A percentile compares a stretch with the other conserved stretches of the same genome.
Conservation (phyloP, 768 basidiomycete species). For the Naganishia antarctica region DNA sequence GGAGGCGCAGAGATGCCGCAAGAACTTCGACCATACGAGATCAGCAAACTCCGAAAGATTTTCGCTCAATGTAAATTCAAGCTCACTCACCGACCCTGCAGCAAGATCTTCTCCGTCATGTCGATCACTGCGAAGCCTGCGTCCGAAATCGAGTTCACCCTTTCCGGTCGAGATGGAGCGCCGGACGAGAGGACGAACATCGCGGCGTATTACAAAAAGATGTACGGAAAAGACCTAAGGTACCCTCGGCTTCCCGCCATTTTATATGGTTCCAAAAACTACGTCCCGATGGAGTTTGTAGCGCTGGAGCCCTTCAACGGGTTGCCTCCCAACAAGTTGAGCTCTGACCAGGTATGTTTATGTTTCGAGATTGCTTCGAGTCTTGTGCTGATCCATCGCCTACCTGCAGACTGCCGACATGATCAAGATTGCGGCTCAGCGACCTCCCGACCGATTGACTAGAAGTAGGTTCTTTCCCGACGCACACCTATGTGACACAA, state of each 20-base stretch:
- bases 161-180: slow-evolving; percentile 36
- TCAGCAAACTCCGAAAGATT: slow-evolving; percentile 39
- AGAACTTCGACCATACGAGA: slow-evolving; percentile 20
- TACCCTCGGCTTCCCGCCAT: slow-evolving; percentile 40
- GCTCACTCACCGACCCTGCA: slow-evolving; percentile 38
- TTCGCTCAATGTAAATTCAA: slow-evolving; percentile 43
- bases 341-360: slow-evolving; percentile 31
- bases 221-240: slow-evolving; percentile 34
- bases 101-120: slow-evolving; percentile 39
- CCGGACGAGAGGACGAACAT: slow-evolving; percentile 34
- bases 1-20: slow-evolving; percentile 27
- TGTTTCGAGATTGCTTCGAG: too few species aligned
- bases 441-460: slow-evolving; percentile 41
- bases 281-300: slow-evolving; percentile 47
- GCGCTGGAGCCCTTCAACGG: slow-evolving; percentile 42
- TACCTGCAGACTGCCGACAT: slow-evolving; percentile 31
- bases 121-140: slow-evolving; percentile 38
- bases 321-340: slow-evolving; percentile 42
- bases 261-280: slow-evolving; percentile 43
- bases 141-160: slow-evolving; percentile 38
- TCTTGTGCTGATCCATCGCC: not conserved
- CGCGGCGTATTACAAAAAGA: slow-evolving; percentile 37
- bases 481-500: not conserved
- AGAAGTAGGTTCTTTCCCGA: slow-evolving; percentile 28
- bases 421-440: slow-evolving; percentile 46